Evolutionary conservation across 495 filamentous ascomycete genomes (phyloP).

Genomic region (Hypomontagnella monticulosa): DNA sequence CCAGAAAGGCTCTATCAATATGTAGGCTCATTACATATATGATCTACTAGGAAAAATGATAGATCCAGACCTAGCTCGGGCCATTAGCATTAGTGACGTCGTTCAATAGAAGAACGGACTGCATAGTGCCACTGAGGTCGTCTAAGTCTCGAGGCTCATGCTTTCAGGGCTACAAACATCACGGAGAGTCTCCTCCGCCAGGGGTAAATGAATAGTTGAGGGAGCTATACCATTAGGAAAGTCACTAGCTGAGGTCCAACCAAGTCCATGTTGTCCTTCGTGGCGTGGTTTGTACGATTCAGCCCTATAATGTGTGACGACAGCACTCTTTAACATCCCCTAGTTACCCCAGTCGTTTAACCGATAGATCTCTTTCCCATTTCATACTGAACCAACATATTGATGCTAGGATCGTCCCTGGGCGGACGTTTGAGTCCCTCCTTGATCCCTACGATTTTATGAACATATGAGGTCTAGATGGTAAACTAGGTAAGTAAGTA

Average conservation of each 20-base stretch:
- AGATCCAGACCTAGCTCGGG: background rate
- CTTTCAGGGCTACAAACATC: background rate
- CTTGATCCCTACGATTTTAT: no score
- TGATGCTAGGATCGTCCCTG: no score
- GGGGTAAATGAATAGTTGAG: background rate
- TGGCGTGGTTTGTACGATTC: slow-evolving; percentile 11
- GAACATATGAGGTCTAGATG: no score
- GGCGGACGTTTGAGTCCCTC: no score
- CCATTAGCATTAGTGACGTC: slow-evolving; percentile 1
- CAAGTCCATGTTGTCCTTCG: background rate
- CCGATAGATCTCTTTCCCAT: no score
- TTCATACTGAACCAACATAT: background rate
- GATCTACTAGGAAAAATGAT: background rate
- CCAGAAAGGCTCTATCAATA: background rate
- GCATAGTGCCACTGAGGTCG: background rate
- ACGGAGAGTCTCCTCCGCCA: slow-evolving; percentile 13
- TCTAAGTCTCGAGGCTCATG: background rate
- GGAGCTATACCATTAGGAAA: background rate
- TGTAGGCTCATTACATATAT: background rate
- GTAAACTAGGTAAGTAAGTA: no score
- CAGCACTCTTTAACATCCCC: background rate
- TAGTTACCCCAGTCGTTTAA: no score
- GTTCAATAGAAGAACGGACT: background rate
- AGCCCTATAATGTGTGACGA: slow-evolving; percentile 10
- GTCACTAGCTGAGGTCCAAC: background rate